These are phyloP conservation scores for Dactylis glomerata DNA, from an alignment of 176 grass and related monocot genomes.

Conservation along the genomic window DNA sequence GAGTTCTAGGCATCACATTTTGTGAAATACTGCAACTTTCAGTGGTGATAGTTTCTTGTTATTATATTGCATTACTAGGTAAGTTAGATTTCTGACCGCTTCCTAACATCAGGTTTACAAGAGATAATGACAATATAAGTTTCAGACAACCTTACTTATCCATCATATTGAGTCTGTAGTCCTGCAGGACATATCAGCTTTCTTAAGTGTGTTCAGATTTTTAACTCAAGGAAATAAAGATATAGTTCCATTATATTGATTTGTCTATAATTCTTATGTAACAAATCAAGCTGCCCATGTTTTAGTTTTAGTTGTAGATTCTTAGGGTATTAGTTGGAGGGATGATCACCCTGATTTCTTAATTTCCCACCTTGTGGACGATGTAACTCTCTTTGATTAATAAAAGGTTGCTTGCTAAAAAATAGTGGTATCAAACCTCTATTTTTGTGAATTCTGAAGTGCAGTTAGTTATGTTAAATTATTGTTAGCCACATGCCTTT, in stretches of 20 bases:
- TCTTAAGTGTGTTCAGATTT: not conserved
- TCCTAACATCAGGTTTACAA: slow-evolving; percentile 3
- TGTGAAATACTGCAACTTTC: not conserved
- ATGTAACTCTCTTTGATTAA: not conserved
- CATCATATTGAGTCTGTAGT: slow-evolving; percentile 1
- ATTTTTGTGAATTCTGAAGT: not conserved
- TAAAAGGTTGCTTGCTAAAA: not conserved
- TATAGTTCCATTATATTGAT: not conserved
- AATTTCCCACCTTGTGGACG: not conserved
- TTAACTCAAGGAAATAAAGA: not conserved
- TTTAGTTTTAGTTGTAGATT: not conserved
- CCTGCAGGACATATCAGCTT: not conserved
- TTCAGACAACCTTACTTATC: not conserved
- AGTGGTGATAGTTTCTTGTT: not conserved
- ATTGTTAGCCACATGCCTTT: not conserved
- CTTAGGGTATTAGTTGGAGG: not conserved
- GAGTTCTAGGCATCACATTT: slow-evolving; percentile 30
- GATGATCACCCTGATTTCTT: not conserved
- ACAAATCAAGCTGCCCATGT: not conserved
- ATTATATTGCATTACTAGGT: not conserved
- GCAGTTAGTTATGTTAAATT: not conserved
- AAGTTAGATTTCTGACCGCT: not conserved
- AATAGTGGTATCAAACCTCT: not conserved
- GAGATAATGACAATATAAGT: slow-evolving; percentile 10
- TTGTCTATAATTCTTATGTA: not conserved